These are phyloP conservation scores for Xylaria digitata DNA, from an alignment of 2,329 filamentous ascomycete genomes.

Conservation along the genomic window DNA sequence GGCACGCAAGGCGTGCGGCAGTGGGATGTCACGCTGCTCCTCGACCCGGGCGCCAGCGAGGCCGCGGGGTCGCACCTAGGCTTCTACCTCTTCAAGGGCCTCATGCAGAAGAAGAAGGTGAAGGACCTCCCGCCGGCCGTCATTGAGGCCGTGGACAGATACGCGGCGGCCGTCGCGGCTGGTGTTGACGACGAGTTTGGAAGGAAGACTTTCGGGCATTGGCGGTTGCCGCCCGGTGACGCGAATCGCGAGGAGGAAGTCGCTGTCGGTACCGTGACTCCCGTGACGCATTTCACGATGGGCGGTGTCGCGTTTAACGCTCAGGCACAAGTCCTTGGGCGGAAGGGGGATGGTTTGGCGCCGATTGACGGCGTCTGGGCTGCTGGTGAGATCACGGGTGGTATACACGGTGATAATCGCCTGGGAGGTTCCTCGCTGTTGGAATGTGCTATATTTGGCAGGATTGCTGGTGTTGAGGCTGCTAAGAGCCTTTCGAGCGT, in stretches of 20 bases:
- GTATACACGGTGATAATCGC: conserved; percentile 71
- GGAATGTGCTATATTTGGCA: conserved; percentile 73
- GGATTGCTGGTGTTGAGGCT: conserved; percentile 64
- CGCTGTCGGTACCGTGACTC: conserved; percentile 70
- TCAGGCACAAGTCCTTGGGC: conserved; percentile 61
- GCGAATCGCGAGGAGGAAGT: conserved; percentile 63
- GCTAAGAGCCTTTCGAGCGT: conserved; percentile 46
- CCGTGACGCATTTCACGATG: conserved; percentile 75
- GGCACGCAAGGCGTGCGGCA: conserved; percentile 52
- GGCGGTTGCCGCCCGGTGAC: conserved; percentile 60
- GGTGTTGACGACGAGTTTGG: conserved; percentile 58
- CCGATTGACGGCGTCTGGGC: conserved; percentile 69
- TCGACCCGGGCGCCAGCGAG: conserved; percentile 68
- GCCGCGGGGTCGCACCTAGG: conserved; percentile 66
- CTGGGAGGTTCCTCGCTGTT: conserved; percentile 70
- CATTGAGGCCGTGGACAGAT: conserved; percentile 60
- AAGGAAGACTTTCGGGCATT: conserved; percentile 64
- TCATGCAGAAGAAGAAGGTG: conserved; percentile 67
- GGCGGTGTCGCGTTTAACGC: conserved; percentile 70
- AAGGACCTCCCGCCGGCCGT: conserved; percentile 58
- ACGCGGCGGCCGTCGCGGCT: conserved; percentile 58
- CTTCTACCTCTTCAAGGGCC: conserved; percentile 72
- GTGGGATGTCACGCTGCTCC: conserved; percentile 68
- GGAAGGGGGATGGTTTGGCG: conserved; percentile 50
- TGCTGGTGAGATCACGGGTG: conserved; percentile 73